Evolutionary conservation across 2,329 filamentous ascomycete genomes (phyloP), one percentile per base, ranked within the genome.

Genomic region (Sporothrix variecibatus): DNA sequence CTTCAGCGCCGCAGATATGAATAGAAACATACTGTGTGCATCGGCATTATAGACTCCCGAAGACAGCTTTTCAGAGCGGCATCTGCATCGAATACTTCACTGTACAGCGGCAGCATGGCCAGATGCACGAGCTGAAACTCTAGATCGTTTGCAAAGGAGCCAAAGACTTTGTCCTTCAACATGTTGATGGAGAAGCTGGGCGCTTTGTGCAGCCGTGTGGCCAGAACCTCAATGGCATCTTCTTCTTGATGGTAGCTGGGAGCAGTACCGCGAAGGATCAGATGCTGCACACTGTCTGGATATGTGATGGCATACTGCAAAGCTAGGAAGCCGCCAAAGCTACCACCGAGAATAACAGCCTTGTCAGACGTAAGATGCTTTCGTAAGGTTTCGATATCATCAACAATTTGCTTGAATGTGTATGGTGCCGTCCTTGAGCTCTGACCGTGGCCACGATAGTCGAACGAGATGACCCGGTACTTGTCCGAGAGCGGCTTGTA

Each of bases 301-400:
- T 83, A 83, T 40, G 81, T 79, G 72, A 83, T 82, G 15, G 82
- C 81, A 74, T 83, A 84, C 4, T 82, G 80, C 74, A 82, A 81
- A 0, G 82, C 82, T 4, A 84, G 75, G 51, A 81, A 84, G 0
- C 82, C 82, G 11, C 82, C 82, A 62, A 84, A 84, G 73, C 82
- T 83, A 1, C 82, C 82, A 9, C 82, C 82, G 17, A 80, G 81
- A 28, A 84, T 79, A 43, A 83, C 79, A 15, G 78, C 79, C 17
- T 79, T 60, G 0, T 78, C 79, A 17, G 34, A 8, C 2, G 76
- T 76, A 76, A 82, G 82, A 34, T 80, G 78, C 51, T 46, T 58
- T 9, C 81, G 78, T 5, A 83, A 70, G 0, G 76, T 78, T 28
- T 83, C 81, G 34, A 83, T 79, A 67, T 83, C 81, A 26, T 82